Evolutionary conservation across 2,329 filamentous ascomycete genomes (phyloP), one percentile per base, ranked within the genome.

Genomic region (Ampelomyces quisqualis): DNA sequence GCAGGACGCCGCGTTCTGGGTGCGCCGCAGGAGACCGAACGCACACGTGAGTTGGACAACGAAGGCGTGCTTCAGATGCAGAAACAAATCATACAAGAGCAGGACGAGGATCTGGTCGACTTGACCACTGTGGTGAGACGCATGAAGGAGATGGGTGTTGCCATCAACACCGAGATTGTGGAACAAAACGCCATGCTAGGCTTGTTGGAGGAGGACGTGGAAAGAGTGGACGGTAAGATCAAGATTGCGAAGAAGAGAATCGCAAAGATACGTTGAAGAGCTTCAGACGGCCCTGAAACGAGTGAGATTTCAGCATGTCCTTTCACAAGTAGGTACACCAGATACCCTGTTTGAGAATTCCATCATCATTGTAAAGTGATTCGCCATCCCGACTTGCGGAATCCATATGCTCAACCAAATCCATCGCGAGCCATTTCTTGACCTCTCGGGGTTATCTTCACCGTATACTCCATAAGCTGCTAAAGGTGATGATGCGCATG

Each of bases 41-140:
- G 81, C 47, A 91, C 88, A 29, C 72, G 87, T 9, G 86, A 91
- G 64, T 69, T 88, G 38, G 87, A 89, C 60, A 93, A 93, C 55
- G 68, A 76, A 4, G 87, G 86, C 0, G 82, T 93, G 13, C 57
- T 90, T 47, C 79, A 86, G 64, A 68, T 93, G 46, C 88, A 93
- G 67, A 76, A 81, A 55, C 77, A 86, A 58, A 80, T 88, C 65
- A 88, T 91, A 75, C 62, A 76, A 38, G 81, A 86, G 51, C 88
- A 94, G 60, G 88, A 93, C 52, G 66, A 83, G 55, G 84, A 87
- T 54, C 78, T 93, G 2, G 77, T 85, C 13, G 75, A 81, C 53
- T 70, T 93, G 40, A 77, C 79, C 2, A 81, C 80, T 50, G 83
- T 88, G 33, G 83, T 91, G 32, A 73, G 82, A 33, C 73, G 85